Evolutionary conservation across 2,329 filamentous ascomycete species (phyloP), one percentile per base, ranked within the genome.

Genomic region (Passalora sequoiae): DNA sequence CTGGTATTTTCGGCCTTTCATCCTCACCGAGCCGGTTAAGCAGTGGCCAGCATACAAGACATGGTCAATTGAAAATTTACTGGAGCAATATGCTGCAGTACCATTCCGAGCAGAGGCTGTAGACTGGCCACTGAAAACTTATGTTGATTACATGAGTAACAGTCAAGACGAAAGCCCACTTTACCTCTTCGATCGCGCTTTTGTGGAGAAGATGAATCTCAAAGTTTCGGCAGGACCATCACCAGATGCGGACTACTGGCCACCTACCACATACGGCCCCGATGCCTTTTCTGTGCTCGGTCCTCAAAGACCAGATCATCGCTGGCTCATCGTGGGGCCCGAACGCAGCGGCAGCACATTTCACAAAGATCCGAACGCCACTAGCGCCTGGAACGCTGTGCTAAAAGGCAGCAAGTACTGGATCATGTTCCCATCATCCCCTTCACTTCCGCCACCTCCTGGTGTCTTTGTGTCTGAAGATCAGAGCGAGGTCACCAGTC

Each of bases 311-410:
- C 91, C 91, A 2, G 89, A 94, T 50, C 83, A 88, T 59, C 81
- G 89, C 47, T 97, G 91, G 92, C 74, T 97, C 49, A 95, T 97
- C 58, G 76, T 96, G 52, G 89, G 91, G 1, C 89, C 91, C 1
- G 80, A 83, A 50, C 76, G 89, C 45, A 94, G 87, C 60, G 91
- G 91, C 21, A 94, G 86, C 54, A 96, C 89, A 4, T 97, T 55
- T 62, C 91, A 97, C 71, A 96, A 96, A 63, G 80, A 83, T 56
- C 80, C 78, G 2, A 82, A 83, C 60, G 78, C 76, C 1, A 82
- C 75, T 3, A 84, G 81, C 57, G 91, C 92, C 0, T 97, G 91
- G 92, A 97, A 97, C 62, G 91, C 89, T 1, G 87, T 96, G 10
- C 72, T 97, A 20, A 80, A 84, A 46, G 92, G 91, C 4, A 80